Evolutionary conservation across 768 basidiomycete species (phyloP).

Genomic region (Suillus clintonianus): DNA sequence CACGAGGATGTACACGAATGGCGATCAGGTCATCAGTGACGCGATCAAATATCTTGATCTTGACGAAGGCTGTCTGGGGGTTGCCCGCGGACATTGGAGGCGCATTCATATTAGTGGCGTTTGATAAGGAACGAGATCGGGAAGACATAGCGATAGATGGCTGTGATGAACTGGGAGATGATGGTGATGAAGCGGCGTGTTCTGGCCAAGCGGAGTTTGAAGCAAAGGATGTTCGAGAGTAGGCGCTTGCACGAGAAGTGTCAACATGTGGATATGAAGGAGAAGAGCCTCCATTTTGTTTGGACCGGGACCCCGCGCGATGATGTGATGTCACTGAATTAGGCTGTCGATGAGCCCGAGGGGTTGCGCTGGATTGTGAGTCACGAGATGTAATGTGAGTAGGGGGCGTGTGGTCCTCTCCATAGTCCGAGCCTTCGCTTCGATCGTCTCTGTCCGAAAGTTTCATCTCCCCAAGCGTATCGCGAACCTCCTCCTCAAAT

Average conservation of each 20-base stretch:
- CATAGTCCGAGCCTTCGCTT: constrained; percentile 71
- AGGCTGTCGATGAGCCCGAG: constrained; percentile 47
- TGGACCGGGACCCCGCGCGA: constrained; percentile 33
- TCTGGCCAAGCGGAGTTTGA: constrained; percentile 32
- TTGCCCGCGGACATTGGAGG: constrained; percentile 79
- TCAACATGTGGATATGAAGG: constrained; percentile 30
- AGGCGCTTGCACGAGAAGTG: constrained; percentile 21
- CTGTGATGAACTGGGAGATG: constrained; percentile 53
- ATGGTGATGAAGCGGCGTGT: constrained; percentile 41
- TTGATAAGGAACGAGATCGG: constrained; percentile 62
- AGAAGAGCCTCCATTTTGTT: constrained; percentile 32
- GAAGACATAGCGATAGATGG: constrained; percentile 46
- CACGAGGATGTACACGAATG: constrained; percentile 92
- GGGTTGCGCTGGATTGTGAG: constrained; percentile 24
- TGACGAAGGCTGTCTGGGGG: constrained; percentile 86
- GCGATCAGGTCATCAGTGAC: constrained; percentile 94
- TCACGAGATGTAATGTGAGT: constrained; percentile 32
- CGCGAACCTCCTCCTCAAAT: constrained; percentile 46
- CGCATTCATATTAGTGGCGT: constrained; percentile 54
- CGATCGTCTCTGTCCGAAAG: constrained; percentile 48
- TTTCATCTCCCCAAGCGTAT: constrained; percentile 49
- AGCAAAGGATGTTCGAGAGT: constrained; percentile 28
- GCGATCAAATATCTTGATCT: constrained; percentile 97
- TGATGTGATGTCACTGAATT: constrained; percentile 48
- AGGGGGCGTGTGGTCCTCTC: constrained; percentile 43